A percentile compares a stretch with the other conserved stretches of the same genome.
Evolutionary conservation across 495 filamentous ascomycete genomes (phyloP).

Genomic region (Penicillium egyptiacum): DNA sequence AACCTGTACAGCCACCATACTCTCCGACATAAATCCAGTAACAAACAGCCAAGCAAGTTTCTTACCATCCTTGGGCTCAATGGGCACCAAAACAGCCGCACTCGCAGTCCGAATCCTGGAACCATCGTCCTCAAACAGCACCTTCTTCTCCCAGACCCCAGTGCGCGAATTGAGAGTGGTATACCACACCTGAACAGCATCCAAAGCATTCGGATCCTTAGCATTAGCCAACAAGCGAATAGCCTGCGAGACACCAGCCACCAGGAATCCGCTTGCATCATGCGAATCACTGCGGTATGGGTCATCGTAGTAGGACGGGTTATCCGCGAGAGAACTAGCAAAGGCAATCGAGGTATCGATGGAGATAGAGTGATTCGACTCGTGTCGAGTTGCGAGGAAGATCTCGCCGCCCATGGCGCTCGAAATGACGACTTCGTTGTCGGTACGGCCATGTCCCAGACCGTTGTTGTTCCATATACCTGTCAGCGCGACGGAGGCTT

Average conservation of each 20-base stretch:
- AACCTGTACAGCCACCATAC: slow-evolving; percentile 54
- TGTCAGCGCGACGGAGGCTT: slow-evolving; percentile 43
- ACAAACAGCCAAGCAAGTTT: slow-evolving; percentile 59
- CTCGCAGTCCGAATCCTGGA: slow-evolving; percentile 50
- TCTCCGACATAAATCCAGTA: slow-evolving; percentile 56
- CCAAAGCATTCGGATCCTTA: slow-evolving; percentile 39
- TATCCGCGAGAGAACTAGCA: slow-evolving; percentile 50
- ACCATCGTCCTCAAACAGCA: slow-evolving; percentile 63
- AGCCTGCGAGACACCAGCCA: slow-evolving; percentile 49
- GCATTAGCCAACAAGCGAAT: slow-evolving; percentile 34
- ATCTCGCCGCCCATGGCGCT: slow-evolving; percentile 40
- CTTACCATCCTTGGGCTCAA: slow-evolving; percentile 39
- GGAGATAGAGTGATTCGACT: slow-evolving; percentile 35
- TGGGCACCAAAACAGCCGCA: slow-evolving; percentile 53
- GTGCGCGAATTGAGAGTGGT: slow-evolving; percentile 25
- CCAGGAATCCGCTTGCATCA: slow-evolving; percentile 57
- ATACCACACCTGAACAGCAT: slow-evolving; percentile 51
- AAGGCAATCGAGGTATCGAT: slow-evolving; percentile 44
- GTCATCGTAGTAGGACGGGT: slow-evolving; percentile 56
- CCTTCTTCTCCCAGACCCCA: slow-evolving; percentile 39
- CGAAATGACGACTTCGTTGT: slow-evolving; percentile 50
- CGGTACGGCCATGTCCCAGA: slow-evolving; percentile 50
- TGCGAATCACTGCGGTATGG: slow-evolving; percentile 33
- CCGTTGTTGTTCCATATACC: slow-evolving; percentile 57
- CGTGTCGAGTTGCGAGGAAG: slow-evolving; percentile 26